These are phyloP conservation scores for Umbelopsis isabellina DNA, from an alignment of 192 early-diverging fungal species.

Conservation along the genomic window DNA sequence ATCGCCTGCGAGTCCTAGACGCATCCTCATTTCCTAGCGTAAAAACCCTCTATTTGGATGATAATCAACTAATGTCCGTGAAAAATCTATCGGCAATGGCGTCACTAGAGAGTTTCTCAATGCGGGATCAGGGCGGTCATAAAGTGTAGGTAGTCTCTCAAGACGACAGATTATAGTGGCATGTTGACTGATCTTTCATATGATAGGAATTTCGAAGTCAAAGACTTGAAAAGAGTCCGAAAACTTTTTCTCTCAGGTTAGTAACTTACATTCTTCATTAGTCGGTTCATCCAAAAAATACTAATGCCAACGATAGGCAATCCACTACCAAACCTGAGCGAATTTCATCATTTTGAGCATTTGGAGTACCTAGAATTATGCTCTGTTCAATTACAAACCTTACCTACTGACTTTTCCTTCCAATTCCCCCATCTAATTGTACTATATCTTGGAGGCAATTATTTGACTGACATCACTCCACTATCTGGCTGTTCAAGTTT, in stretches of 20 bases:
- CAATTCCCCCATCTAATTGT: conserved; percentile 45
- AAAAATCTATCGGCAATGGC: conserved; percentile 40
- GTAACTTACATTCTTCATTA: not conserved
- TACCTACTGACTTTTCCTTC: conserved; percentile 43
- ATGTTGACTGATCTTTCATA: not conserved
- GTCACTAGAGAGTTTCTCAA: conserved; percentile 44
- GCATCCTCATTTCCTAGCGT: conserved; percentile 45
- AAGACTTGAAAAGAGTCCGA: conserved; percentile 22
- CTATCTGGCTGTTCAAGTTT: conserved; percentile 41
- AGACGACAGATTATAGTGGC: not conserved
- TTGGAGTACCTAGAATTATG: conserved; percentile 54
- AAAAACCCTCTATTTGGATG: conserved; percentile 47
- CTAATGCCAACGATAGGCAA: conserved; percentile 33
- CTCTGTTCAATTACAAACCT: conserved; percentile 41
- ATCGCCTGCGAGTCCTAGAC: conserved; percentile 44
- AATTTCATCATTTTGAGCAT: conserved; percentile 43
- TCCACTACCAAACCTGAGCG: conserved; percentile 37
- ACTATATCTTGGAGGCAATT: conserved; percentile 48
- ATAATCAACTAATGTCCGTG: conserved; percentile 44
- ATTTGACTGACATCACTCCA: conserved; percentile 39
- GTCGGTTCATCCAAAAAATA: not conserved
- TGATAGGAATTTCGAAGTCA: conserved; percentile 24
- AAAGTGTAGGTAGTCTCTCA: conserved; percentile 43
- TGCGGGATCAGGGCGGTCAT: conserved; percentile 50
- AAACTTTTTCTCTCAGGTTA: conserved; percentile 38